Conservation (phyloP, 2,329 filamentous ascomycete species). For the Pezicula neosporulosa region DNA sequence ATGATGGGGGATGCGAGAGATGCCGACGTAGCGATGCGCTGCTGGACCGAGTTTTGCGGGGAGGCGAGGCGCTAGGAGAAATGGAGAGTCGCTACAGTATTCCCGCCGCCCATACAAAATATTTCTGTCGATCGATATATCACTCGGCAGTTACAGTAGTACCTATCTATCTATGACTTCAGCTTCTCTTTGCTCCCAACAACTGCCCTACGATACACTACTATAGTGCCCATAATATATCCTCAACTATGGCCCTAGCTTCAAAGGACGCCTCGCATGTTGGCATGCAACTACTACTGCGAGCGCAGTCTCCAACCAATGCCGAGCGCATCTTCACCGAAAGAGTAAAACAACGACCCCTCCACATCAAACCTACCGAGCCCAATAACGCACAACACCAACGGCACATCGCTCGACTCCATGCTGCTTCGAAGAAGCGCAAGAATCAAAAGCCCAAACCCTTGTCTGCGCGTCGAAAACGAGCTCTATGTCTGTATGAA, state of each 20-base stretch:
- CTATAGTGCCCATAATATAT: background rate
- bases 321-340: slow-evolving; percentile 72
- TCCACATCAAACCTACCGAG: slow-evolving; percentile 74
- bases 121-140: no score
- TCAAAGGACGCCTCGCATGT: slow-evolving; percentile 7
- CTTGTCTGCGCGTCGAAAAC: slow-evolving; percentile 76
- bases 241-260: background rate
- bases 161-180: no score
- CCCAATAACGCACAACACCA: slow-evolving; percentile 61
- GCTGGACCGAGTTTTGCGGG: no score
- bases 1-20: background rate
- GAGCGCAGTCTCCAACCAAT: slow-evolving; percentile 74
- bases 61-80: background rate
- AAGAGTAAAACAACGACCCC: slow-evolving; percentile 77
- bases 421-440: slow-evolving; percentile 34
- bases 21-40: background rate
- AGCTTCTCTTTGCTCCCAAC: no score
- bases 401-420: slow-evolving; percentile 28
- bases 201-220: background rate
- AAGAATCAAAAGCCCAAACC: slow-evolving; percentile 57
- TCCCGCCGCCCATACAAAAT: no score
- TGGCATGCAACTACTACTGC: slow-evolving; percentile 66
- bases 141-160: no score
- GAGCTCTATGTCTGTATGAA: slow-evolving; percentile 68
- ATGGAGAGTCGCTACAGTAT: no score